Evolutionary conservation across 2,329 filamentous ascomycete genomes (phyloP), one percentile per base, ranked within the genome.

Genomic region (Parafenestella ontariensis): DNA sequence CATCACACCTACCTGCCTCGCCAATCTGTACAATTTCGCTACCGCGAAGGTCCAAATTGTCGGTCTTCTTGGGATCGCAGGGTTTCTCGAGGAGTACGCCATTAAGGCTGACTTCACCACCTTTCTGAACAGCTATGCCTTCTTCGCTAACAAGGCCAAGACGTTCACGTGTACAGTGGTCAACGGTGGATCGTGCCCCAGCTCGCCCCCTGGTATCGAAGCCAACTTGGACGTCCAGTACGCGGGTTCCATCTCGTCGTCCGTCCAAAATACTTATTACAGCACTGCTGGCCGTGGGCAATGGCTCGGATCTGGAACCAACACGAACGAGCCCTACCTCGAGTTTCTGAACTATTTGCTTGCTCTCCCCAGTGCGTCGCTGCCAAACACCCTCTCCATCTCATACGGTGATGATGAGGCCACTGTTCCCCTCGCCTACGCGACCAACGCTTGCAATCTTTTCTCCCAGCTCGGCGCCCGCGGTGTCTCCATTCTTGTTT

Each of bases 231-330:
- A 66, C 39, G 53, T 65, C 23, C 58, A 65, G 26, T 66, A 65
- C 20, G 59, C 57, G 10, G 58, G 59, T 7, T 55, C 53, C 37
- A 64, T 66, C 20, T 55, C 62, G 3, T 58, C 50, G 77, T 39
- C 29, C 36, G 46, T 54, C 42, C 49, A 62, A 58, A 58, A 68
- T 54, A 52, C 46, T 3, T 56, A 56, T 45, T 52, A 46, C 41
- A 92, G 89, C 83, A 98, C 59, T 97, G 98, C 81, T 21, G 86
- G 86, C 10, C 77, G 75, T 21, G 78, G 59, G 69, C 71, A 73
- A 59, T 65, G 78, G 39, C 73, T 56, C 11, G 80, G 85, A 64
- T 79, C 78, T 59, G 53, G 49, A 9, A 57, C 56, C 10, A 80
- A 86, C 66, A 80, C 78, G 60, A 90, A 89, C 67, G 88, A 90